phyloP scores from a whole-genome alignment of 257 asterid genomes.

The Penstemon eatonii region DNA sequence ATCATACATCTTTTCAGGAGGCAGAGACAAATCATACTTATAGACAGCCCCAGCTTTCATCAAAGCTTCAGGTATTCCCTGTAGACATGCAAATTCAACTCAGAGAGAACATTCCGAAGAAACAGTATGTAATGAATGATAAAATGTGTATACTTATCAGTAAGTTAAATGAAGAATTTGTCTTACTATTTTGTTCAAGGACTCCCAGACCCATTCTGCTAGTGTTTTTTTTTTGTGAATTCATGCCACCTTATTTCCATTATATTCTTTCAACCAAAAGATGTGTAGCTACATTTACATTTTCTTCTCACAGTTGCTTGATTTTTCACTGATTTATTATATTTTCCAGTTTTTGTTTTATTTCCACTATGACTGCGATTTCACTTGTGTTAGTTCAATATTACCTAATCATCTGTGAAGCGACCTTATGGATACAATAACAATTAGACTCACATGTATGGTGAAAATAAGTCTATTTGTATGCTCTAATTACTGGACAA shows the following conservation, averaged over 20 bases:
- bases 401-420: too few relatives aligned
- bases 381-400: too few relatives aligned
- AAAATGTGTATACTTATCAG: slow-evolving; percentile 8
- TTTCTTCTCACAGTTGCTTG: not conserved
- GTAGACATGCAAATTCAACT: slow-evolving; percentile 28
- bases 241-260: not conserved
- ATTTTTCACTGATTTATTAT: not conserved
- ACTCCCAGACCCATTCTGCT: not conserved
- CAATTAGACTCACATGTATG: too few relatives aligned
- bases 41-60: slow-evolving; percentile 93
- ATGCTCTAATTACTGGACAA: too few relatives aligned
- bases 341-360: too few relatives aligned
- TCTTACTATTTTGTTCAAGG: slow-evolving; percentile 8
- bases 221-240: not conserved
- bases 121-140: not conserved
- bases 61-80: slow-evolving; percentile 96
- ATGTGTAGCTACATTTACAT: not conserved
- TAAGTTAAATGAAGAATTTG: not conserved
- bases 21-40: slow-evolving; percentile 90
- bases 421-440: too few relatives aligned
- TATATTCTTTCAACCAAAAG: not conserved
- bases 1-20: slow-evolving; percentile 79
- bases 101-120: slow-evolving; percentile 11
- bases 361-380: too few relatives aligned
- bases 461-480: too few relatives aligned